Base-by-base conservation (phyloP, 352 stramenopile species). In the Globisporangium lucens region DNA sequence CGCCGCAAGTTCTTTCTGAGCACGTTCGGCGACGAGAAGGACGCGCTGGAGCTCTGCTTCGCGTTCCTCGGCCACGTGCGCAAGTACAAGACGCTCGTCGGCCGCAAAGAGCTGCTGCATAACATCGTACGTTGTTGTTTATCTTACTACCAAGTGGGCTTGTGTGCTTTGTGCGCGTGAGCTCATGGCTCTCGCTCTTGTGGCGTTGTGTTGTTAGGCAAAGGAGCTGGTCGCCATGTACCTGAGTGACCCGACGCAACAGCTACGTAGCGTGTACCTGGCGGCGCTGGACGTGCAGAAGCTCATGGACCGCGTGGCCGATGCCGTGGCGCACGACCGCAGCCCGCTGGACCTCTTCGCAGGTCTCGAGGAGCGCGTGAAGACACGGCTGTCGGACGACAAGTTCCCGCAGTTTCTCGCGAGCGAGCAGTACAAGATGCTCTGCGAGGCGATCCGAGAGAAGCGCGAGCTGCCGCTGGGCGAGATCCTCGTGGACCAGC, bases 321-420 rank as follows among this genome's bases (percentile, higher is more conserved):
- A 47, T 4, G 70, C 71, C 1, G 75, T 88, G 8, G 57, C 68
- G 29, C 57, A 59, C 4, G 68, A 71, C 2, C 69, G 71, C 30
- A 80, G 76, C 55, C 75, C 82, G 13, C 56, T 86, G 22, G 79
- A 89, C 29, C 76, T 93, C n/a, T 90, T 90, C 65, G 72, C 70
- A 35, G 82, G 80, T 3, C 51, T 93, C 29, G 85, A 93, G 63
- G 73, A 70, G 29, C 74, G 79, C 51, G 77, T 91, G 9, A 76
- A 73, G 51, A 68, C 73, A 7, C 72, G 72, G 8, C 73, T 93
- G n/a, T 77, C 77, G 41, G 58, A 74, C 20, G 77, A 86, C 35
- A 77, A 81, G 41, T 90, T 88, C 63, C 74, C 78, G 13, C 70
- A 65, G 7, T 93, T 93, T 38, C 72, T 89, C 3, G 29, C 43